Percentiles rank a stretch among this genome's conserved stretches.
Conservation (phyloP, 306 rosid species). For the Vigna radiata region DNA sequence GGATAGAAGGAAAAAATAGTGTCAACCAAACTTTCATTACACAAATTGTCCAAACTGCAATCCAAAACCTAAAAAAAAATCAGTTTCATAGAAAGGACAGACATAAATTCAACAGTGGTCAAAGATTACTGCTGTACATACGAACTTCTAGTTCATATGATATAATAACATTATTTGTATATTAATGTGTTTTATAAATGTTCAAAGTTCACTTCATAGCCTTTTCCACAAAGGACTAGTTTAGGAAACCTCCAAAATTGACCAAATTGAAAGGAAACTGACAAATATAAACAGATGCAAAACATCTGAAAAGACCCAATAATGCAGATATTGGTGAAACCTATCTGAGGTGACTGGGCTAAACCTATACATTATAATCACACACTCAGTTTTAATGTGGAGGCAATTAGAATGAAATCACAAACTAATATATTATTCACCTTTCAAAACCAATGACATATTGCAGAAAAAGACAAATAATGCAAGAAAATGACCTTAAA, state of each 20-base stretch:
- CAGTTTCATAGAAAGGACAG: too few relatives aligned
- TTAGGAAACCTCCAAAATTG: background rate
- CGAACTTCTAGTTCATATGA: too few relatives aligned
- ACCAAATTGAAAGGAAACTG: background rate
- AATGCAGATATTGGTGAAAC: background rate
- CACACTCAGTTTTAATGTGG: background rate
- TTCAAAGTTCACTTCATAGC: too few relatives aligned
- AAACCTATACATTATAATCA: background rate
- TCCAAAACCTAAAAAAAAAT: too few relatives aligned
- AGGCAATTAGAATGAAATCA: background rate
- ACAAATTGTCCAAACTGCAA: background rate
- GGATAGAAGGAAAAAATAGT: background rate
- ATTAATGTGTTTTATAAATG: too few relatives aligned
- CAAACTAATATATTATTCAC: background rate
- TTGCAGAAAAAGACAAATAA: too few relatives aligned
- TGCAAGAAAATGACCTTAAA: constrained; percentile 1
- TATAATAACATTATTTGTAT: too few relatives aligned
- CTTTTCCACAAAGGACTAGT: background rate
- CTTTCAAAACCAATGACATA: background rate
- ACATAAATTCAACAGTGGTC: too few relatives aligned
- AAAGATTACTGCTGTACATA: too few relatives aligned
- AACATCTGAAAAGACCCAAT: background rate
- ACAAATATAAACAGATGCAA: background rate
- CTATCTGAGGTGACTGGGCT: background rate
- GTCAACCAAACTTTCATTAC: background rate